phyloP scores from a whole-genome alignment of 495 filamentous ascomycete species.

The Penicillium subrubescens region DNA sequence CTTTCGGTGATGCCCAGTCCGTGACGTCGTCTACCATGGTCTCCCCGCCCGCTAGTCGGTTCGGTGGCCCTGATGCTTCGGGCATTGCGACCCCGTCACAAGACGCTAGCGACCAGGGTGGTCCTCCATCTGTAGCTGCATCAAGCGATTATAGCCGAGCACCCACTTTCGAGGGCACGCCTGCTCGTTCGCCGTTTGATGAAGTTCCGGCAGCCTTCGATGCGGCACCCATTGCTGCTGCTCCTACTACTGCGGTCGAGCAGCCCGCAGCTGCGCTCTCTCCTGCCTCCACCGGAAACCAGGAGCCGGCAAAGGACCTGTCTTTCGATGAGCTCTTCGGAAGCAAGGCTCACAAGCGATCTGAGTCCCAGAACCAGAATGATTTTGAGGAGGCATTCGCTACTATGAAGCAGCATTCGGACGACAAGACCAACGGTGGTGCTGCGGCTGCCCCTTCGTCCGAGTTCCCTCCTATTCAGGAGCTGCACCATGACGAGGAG shows the following conservation, averaged over 20 bases:
- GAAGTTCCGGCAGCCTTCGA: slow-evolving; percentile 40
- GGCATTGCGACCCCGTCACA: slow-evolving; percentile 63
- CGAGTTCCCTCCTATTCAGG: slow-evolving; percentile 95
- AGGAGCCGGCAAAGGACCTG: slow-evolving; percentile 34
- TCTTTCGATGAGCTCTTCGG: slow-evolving; percentile 59
- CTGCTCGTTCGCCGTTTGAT: slow-evolving; percentile 43
- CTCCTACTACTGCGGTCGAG: slow-evolving; percentile 2
- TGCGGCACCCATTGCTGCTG: slow-evolving; percentile 19
- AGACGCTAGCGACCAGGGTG: slow-evolving; percentile 33
- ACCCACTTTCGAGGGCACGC: slow-evolving; percentile 21
- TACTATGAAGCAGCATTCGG: slow-evolving; percentile 36
- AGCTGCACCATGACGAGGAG: slow-evolving; percentile 76
- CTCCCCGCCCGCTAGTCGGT: slow-evolving; percentile 76
- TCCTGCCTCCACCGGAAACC: slow-evolving; percentile 21
- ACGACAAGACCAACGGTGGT: slow-evolving; percentile 34
- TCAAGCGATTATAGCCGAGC: slow-evolving; percentile 33
- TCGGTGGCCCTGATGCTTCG: slow-evolving; percentile 54
- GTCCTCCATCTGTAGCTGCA: slow-evolving; percentile 17
- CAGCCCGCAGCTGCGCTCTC: slow-evolving; percentile 25
- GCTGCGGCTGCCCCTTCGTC: slow-evolving; percentile 31
- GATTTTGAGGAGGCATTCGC: slow-evolving; percentile 54
- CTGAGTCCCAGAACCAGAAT: slow-evolving; percentile 58
- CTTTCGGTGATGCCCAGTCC: slow-evolving; percentile 67
- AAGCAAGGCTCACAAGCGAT: slow-evolving; percentile 55
- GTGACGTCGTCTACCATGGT: slow-evolving; percentile 76